Percentiles rank a stretch among this genome's conserved stretches.
Conservation (phyloP, 495 filamentous ascomycete genomes). For the Lepidopterella palustris region DNA sequence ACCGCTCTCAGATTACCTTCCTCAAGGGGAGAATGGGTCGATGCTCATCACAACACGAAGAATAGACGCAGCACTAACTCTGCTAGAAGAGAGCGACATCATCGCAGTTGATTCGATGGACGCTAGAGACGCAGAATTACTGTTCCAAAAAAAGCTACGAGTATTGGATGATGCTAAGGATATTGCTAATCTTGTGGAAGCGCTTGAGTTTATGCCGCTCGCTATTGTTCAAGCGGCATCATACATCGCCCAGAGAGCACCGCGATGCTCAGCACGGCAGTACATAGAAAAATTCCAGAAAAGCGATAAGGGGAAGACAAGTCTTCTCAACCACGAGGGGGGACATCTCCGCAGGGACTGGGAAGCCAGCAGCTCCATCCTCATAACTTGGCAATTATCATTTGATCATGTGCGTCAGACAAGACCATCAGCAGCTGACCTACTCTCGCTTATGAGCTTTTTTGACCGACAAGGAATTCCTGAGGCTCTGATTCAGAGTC, state of each 20-base stretch:
- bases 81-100: conserved; percentile 35
- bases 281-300: conserved; percentile 37
- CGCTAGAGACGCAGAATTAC: conserved; percentile 27
- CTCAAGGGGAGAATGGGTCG: conserved; percentile 2
- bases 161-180: conserved; percentile 3
- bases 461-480: conserved; percentile 17
- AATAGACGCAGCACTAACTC: conserved; percentile 14
- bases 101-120: conserved; percentile 36
- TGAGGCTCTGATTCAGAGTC: conserved; percentile 6
- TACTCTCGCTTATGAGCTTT: conserved; percentile 17
- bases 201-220: conserved; percentile 2
- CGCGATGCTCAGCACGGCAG: conserved; percentile 28
- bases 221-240: conserved; percentile 1
- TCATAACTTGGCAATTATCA: conserved; percentile 43
- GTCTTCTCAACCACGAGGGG: conserved; percentile 35
- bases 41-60: neutral
- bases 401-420: conserved; percentile 39
- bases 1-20: neutral
- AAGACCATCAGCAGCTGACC: conserved; percentile 9
- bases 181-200: neutral
- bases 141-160: conserved; percentile 40
- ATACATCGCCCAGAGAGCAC: neutral
- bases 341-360: conserved; percentile 38
- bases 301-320: conserved; percentile 35
- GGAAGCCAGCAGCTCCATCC: conserved; percentile 39